Evolutionary conservation across 2,329 filamentous ascomycete species (phyloP).

Genomic region (Penicillium sp.): DNA sequence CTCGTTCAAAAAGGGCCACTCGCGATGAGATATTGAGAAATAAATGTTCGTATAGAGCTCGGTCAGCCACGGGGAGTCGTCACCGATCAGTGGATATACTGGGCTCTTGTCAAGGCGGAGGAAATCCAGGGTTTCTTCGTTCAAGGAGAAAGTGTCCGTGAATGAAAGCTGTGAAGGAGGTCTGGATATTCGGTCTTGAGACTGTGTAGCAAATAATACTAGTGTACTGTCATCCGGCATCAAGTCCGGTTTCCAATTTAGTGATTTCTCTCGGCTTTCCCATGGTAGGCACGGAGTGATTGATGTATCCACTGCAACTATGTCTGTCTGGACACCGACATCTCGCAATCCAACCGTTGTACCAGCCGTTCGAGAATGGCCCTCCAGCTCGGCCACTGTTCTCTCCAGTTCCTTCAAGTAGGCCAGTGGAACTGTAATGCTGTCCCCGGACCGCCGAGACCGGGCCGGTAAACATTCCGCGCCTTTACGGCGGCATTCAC

Average conservation of each 20-base stretch:
- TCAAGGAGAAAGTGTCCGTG: conserved; percentile 7
- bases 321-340: conserved; percentile 26
- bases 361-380: neutral
- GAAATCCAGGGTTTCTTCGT: conserved; percentile 16
- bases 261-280: neutral
- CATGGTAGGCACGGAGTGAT: neutral
- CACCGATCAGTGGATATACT: conserved; percentile 6
- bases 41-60: conserved; percentile 29
- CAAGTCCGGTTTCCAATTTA: neutral
- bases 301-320: neutral
- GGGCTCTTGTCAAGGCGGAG: conserved; percentile 14
- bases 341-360: conserved; percentile 14
- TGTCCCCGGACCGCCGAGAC: conserved; percentile 25
- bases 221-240: conserved; percentile 1
- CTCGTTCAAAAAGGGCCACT: conserved; percentile 29
- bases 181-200: neutral
- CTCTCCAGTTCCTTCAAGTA: conserved; percentile 27
- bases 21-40: conserved; percentile 27
- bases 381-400: conserved; percentile 24
- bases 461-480: conserved; percentile 29
- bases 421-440: conserved; percentile 25
- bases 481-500: conserved; percentile 29
- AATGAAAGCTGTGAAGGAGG: conserved; percentile 4
- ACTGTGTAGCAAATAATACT: conserved; percentile 6
- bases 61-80: conserved; percentile 19